Evolutionary conservation across 192 early-diverging fungal genomes (phyloP).

Genomic region (Dissophora ornata): DNA sequence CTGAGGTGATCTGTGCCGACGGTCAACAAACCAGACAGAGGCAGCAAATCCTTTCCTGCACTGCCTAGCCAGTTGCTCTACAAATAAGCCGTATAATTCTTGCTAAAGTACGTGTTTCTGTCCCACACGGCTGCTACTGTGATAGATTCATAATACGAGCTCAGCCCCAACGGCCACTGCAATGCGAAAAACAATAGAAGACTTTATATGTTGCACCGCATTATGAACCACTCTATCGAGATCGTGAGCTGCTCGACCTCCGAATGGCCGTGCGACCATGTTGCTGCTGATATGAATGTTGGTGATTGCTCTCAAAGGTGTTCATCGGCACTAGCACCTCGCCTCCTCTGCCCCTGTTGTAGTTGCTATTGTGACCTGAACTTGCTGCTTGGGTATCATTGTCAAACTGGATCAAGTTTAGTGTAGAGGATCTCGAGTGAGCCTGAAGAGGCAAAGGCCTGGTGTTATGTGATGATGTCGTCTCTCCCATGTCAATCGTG

Average conservation of each 20-base stretch:
- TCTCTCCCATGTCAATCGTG: constrained; percentile 30
- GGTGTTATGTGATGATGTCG: too few relatives aligned
- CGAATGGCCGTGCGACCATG: constrained; percentile 23
- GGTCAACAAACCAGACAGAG: too few relatives aligned
- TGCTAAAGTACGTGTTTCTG: too few relatives aligned
- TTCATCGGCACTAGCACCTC: constrained; percentile 53
- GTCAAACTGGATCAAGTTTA: constrained; percentile 32
- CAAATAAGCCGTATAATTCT: too few relatives aligned
- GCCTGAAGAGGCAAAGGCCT: background rate
- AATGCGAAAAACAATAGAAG: too few relatives aligned
- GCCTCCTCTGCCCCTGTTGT: constrained; percentile 36
- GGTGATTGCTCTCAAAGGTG: constrained; percentile 21
- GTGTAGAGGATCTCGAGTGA: background rate
- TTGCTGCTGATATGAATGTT: background rate
- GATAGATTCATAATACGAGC: too few relatives aligned
- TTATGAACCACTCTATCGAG: constrained; percentile 18
- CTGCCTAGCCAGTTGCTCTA: too few relatives aligned
- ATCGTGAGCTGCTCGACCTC: constrained; percentile 39
- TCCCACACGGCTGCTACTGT: too few relatives aligned
- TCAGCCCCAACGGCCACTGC: too few relatives aligned
- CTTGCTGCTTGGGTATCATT: background rate
- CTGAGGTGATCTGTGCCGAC: too few relatives aligned
- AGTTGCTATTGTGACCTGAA: background rate
- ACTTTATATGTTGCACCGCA: too few relatives aligned
- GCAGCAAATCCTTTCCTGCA: too few relatives aligned